phyloP scores from a whole-genome alignment of 352 stramenopile species.

The Phytopythium ostracodes region DNA sequence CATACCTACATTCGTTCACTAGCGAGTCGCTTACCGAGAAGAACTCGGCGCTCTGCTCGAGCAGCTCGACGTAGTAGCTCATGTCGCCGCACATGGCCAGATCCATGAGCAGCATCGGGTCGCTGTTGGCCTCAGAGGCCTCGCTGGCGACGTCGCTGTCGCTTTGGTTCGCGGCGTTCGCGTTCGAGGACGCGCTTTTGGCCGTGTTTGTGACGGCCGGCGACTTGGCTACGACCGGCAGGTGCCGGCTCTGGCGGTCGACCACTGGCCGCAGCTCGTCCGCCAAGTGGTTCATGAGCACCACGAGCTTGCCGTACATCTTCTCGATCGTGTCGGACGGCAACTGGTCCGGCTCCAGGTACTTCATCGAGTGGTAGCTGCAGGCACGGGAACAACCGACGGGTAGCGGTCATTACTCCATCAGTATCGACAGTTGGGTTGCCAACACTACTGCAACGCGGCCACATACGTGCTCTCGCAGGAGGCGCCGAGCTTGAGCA shows the following conservation, averaged over 20 bases:
- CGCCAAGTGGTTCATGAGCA: slow-evolving; percentile 55
- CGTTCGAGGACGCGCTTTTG: slow-evolving; percentile 3
- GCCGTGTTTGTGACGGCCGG: slow-evolving; percentile 11
- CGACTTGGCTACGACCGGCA: slow-evolving; percentile 16
- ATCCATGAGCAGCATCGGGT: slow-evolving; percentile 29
- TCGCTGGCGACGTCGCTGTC: slow-evolving; percentile 15
- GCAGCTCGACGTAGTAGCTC: slow-evolving; percentile 68
- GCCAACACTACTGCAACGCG: too few relatives aligned
- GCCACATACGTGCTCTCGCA: slow-evolving; percentile 58
- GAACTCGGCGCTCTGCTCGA: slow-evolving; percentile 71
- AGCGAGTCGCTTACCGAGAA: slow-evolving; percentile 44
- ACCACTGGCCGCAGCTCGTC: slow-evolving; percentile 51
- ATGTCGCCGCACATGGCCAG: slow-evolving; percentile 50
- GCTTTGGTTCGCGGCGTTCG: background rate
- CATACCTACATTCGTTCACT: background rate
- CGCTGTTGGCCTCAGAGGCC: slow-evolving; percentile 8
- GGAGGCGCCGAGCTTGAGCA: slow-evolving; percentile 52
- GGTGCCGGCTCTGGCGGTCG: slow-evolving; percentile 25
- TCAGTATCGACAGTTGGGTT: background rate
- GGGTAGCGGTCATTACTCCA: background rate
- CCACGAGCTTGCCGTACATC: slow-evolving; percentile 56
- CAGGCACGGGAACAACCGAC: background rate
- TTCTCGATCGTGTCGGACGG: slow-evolving; percentile 52
- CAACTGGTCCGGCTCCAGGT: slow-evolving; percentile 47
- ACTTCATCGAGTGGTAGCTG: slow-evolving; percentile 72